phyloP scores from a whole-genome alignment of 83 land plant species.

The Picea abies region DNA sequence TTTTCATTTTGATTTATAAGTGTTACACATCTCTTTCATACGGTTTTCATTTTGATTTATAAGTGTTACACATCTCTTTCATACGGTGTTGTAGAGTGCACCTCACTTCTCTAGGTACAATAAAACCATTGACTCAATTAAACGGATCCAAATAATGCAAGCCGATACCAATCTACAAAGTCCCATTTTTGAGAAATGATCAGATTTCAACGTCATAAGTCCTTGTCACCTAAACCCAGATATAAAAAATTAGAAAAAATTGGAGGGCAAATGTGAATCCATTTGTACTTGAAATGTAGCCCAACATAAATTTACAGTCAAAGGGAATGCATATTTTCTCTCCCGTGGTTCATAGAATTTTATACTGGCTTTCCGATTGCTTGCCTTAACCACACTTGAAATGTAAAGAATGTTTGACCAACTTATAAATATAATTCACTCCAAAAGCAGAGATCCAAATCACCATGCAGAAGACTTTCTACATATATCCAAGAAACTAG shows the following conservation, averaged over 20 bases:
- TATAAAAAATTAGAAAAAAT: not conserved
- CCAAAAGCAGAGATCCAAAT: too few species aligned
- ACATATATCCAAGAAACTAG: not conserved
- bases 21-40: too few species aligned
- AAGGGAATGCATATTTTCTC: not conserved
- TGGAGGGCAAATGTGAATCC: too few species aligned
- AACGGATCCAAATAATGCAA: conserved; percentile 54
- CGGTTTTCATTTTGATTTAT: too few species aligned
- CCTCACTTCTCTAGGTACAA: too few species aligned
- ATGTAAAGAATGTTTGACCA: not conserved
- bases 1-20: too few species aligned
- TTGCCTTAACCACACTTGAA: not conserved
- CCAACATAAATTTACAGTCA: not conserved
- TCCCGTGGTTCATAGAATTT: not conserved
- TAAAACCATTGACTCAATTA: conserved; percentile 62
- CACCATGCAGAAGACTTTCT: not conserved
- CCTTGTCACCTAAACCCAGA: not conserved
- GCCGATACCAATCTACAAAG: conserved; percentile 62
- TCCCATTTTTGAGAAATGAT: not conserved
- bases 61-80: too few species aligned
- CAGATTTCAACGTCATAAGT: not conserved
- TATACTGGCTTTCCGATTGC: not conserved
- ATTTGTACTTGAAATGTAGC: not conserved
- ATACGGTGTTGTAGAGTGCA: too few species aligned
- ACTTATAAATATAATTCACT: too few species aligned